phyloP scores from a whole-genome alignment of 2,329 filamentous ascomycete species.

The Fusarium cicatricum region DNA sequence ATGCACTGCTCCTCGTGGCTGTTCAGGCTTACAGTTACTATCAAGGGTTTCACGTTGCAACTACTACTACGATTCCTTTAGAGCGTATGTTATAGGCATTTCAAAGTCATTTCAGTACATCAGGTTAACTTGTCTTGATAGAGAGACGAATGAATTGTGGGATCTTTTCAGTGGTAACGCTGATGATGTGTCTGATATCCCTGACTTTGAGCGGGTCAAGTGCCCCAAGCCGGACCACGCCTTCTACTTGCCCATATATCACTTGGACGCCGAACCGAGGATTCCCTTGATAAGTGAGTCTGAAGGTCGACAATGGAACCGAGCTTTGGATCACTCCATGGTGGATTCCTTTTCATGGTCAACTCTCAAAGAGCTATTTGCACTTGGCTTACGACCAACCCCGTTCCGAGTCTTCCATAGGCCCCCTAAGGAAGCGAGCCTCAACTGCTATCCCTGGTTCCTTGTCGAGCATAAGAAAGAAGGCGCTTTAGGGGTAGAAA shows the following conservation, averaged over 20 bases:
- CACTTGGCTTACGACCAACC: conserved; percentile 5
- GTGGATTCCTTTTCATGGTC: conserved; percentile 26
- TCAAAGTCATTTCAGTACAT: not conserved
- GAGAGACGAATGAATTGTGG: conserved; percentile 4
- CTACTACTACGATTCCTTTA: conserved; percentile 29
- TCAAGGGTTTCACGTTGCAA: conserved; percentile 17
- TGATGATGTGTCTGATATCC: not conserved
- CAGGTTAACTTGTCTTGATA: not conserved
- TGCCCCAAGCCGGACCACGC: conserved; percentile 23
- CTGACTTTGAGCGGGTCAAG: not conserved
- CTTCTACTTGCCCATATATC: conserved; percentile 29
- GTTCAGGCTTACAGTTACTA: not conserved
- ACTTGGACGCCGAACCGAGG: not conserved
- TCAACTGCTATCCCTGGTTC: conserved; percentile 35
- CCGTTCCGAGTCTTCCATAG: conserved; percentile 10
- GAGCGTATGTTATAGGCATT: not conserved
- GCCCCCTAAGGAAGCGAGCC: not conserved
- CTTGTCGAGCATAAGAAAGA: conserved; percentile 33
- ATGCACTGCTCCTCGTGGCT: no score
- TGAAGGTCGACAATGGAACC: conserved; percentile 8
- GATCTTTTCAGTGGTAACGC: not conserved
- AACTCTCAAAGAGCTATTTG: not conserved
- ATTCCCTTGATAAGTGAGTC: conserved; percentile 2
- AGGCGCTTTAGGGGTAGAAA: not conserved
- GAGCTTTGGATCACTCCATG: not conserved